Base-by-base conservation (phyloP, 345 rosid species). In the Bretschneidera sinensis region DNA sequence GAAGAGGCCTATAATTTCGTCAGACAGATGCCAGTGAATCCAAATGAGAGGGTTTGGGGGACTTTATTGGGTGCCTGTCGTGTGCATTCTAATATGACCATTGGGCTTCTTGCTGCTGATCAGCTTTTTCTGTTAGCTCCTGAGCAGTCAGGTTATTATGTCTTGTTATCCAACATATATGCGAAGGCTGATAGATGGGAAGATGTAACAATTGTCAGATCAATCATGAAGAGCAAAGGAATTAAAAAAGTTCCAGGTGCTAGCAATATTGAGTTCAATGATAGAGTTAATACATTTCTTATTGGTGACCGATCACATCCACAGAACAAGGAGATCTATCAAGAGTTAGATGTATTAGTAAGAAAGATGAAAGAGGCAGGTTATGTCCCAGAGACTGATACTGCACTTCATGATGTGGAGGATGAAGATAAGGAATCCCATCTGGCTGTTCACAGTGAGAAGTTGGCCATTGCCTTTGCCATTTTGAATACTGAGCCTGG, bases 181-280 rank as follows among this genome's bases (percentile, higher is more conserved):
- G 96, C 96, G 6, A 88, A 85, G 63, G 88, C 86, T 48, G 90
- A 88, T 43, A 80, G 75, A 77, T 88, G 96, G 96, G 75, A 80
- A 57, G 82, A 78, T 34, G 89, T 88, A 9, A 73, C 74, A 23
- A 74, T 54, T 6, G 62, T 88, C 28, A 81, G 96, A 68, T 58
- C 72, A 57, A 61, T 80, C 59, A 85, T 85, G 92, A 77, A 75
- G 59, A 63, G 65, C 1, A 83, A 79, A 62, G 85, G 96, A 43
- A 54, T 88, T 33, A 82, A 63, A 71, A 88, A 85, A 74, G 59
- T 69, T 20, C 87, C 92, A 0, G 92, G 86, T 11, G 67, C 81
- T 5, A 88, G 92, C 76, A 88, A 79, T 48, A 81, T 81, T 21
- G 92, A 88, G 78, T 58, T 85, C 39, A 69, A 72, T 19, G 67